A percentile compares a stretch with the other conserved stretches of the same genome.
These are phyloP conservation scores for Teratosphaeria viscida DNA, from an alignment of 2,329 filamentous ascomycete species.

Conservation along the genomic window DNA sequence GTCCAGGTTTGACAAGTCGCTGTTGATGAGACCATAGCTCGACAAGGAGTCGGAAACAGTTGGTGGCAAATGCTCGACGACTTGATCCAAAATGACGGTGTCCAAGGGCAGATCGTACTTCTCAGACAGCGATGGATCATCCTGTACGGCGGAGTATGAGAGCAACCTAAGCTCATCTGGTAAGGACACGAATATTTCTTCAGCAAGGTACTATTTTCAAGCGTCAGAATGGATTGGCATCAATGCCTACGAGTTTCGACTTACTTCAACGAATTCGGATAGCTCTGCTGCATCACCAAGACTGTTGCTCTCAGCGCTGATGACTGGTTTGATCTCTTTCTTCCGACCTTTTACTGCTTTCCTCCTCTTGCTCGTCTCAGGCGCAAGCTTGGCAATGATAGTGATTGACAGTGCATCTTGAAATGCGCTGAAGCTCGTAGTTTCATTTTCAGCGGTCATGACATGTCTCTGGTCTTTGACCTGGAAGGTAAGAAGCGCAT, in stretches of 20 bases:
- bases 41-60: conserved; percentile 55
- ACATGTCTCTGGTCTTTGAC: neutral
- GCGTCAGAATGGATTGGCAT: neutral
- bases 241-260: neutral
- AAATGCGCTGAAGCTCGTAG: conserved; percentile 56
- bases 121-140: conserved; percentile 39
- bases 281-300: conserved; percentile 53
- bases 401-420: conserved; percentile 62
- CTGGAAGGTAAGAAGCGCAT: too few relatives aligned
- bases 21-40: conserved; percentile 52
- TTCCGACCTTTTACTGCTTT: conserved; percentile 30
- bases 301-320: conserved; percentile 1
- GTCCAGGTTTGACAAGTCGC: conserved; percentile 34
- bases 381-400: conserved; percentile 52
- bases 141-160: conserved; percentile 47
- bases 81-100: conserved; percentile 25
- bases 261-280: conserved; percentile 65
- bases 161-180: conserved; percentile 52
- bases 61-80: conserved; percentile 48
- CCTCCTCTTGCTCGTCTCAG: conserved; percentile 36
- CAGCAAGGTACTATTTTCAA: conserved; percentile 51
- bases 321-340: conserved; percentile 27
- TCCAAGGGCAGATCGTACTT: conserved; percentile 44
- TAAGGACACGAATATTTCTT: conserved; percentile 56
- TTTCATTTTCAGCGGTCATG: conserved; percentile 30